These are phyloP conservation scores for Talaromyces sp. DNA, from an alignment of 2,329 filamentous ascomycete genomes.

Conservation along the genomic window DNA sequence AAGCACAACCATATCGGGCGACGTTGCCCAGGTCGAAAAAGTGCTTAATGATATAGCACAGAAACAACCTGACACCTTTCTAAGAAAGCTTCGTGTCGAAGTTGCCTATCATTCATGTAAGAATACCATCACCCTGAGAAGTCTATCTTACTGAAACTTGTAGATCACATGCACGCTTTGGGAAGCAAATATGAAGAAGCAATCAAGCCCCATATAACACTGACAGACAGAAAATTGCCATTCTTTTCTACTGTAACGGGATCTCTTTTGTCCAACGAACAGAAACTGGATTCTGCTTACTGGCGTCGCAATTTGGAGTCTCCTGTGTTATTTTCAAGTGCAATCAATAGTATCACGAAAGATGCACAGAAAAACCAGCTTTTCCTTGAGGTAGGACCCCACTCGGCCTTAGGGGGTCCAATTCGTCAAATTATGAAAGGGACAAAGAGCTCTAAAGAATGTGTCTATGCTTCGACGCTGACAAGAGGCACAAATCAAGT, in stretches of 20 bases:
- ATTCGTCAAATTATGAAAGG: slow-evolving; percentile 9
- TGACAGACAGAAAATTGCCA: neutral
- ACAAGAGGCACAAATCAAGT: neutral
- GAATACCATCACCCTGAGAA: neutral
- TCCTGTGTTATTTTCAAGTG: slow-evolving; percentile 12
- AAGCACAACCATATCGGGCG: slow-evolving; percentile 12
- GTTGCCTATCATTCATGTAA: slow-evolving; percentile 7
- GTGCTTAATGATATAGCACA: neutral
- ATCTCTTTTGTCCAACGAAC: neutral
- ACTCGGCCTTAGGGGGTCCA: slow-evolving; percentile 17
- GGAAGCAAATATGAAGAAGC: slow-evolving; percentile 9
- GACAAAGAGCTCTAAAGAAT: neutral
- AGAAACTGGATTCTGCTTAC: neutral
- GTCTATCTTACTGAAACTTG: neutral
- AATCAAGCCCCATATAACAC: neutral
- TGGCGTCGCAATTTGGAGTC: slow-evolving; percentile 2
- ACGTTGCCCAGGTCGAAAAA: neutral
- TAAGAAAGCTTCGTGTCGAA: neutral
- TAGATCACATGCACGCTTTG: slow-evolving; percentile 9
- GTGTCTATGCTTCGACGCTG: neutral
- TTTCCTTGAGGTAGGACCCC: slow-evolving; percentile 11
- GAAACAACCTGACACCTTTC: neutral
- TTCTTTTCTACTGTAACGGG: slow-evolving; percentile 1
- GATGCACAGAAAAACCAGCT: neutral
- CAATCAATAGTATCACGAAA: neutral